Conservation (phyloP, 169 alveolate genomes). For the Neospora caninum region DNA sequence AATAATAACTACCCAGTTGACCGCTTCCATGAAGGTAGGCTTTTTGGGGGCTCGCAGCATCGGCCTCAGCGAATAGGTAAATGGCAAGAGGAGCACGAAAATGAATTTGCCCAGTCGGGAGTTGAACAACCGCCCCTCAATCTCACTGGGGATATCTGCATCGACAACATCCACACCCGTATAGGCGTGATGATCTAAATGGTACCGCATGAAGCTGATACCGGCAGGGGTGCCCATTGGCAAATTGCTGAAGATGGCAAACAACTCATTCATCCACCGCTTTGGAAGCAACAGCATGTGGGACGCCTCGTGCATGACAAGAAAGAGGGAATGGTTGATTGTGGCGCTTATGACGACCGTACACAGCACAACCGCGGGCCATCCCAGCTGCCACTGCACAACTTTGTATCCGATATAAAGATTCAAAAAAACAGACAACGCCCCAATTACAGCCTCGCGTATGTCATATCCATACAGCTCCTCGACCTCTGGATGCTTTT, state of each 20-base stretch:
- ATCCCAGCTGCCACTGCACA: conserved; percentile 42
- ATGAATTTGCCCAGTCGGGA: conserved; percentile 67
- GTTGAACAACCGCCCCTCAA: conserved; percentile 75
- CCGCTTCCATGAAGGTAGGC: conserved; percentile 64
- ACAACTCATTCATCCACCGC: conserved; percentile 55
- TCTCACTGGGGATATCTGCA: conserved; percentile 67
- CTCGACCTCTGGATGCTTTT: conserved; percentile 70
- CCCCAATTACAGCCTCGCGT: conserved; percentile 57
- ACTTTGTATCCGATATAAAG: conserved; percentile 34
- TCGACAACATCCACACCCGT: conserved; percentile 71
- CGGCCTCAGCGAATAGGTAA: conserved; percentile 79
- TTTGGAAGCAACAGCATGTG: conserved; percentile 73
- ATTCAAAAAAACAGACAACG: conserved; percentile 34
- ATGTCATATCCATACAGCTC: conserved; percentile 66
- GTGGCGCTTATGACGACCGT: conserved; percentile 76
- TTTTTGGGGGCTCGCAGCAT: conserved; percentile 69
- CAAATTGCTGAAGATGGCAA: conserved; percentile 74
- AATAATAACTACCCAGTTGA: conserved; percentile 70
- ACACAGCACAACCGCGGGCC: conserved; percentile 41
- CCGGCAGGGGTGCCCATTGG: conserved; percentile 82
- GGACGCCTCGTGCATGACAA: conserved; percentile 79
- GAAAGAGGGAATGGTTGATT: conserved; percentile 74
- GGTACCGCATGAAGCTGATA: conserved; percentile 81
- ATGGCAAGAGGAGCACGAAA: conserved; percentile 70
- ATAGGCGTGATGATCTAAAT: conserved; percentile 81